Evolutionary conservation across 371 early-diverging fungal genomes (phyloP), one percentile per base, ranked within the genome.

Genomic region (Rhizopus delemar): DNA sequence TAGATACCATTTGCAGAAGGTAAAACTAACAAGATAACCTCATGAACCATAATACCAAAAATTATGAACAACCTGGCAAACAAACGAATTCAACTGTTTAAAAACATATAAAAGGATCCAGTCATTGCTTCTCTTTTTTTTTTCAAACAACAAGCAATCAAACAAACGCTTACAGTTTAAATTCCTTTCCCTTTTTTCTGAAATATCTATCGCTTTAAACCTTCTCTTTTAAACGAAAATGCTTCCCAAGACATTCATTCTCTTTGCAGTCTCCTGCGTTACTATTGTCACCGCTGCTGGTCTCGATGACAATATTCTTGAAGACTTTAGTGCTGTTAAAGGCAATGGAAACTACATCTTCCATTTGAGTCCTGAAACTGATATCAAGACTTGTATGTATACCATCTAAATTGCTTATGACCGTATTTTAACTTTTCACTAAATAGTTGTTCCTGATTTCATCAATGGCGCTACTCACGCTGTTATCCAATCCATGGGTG

Each of bases 321-420:
- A 45, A 55, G 45, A 45, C 45, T 53, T 49, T 49, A 46, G 39
- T n/a, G 41, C 38, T 5, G 46, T 43, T 7, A 53, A 60, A 22
- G 69, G 65, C 41, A 65, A 65, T 34, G 65, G 70, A 22, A 73
- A 74, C 38, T 74, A 65, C 46, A 74, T 74, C 34, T 55, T 74
- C 15, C 74, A 70, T 58, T 51, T 74, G 45, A 67, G 57, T 16
- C 51, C 57, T 13, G 49, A 55, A 4, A 58, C 63, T 32, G 58
- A 65, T 50, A 62, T 74, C 51, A 68, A 74, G 46, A 61, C 65
- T 16, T 74, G 74, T 74, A 70, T 46, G 63, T 58, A 22, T 22
- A 22, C 22, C 22, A 49, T 16, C 34, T 28, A 45, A 33, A 11
- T 32, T 22, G 5, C 43, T 34, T 33, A 8, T 31, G 9, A 3